Evolutionary conservation across 371 early-diverging fungal genomes (phyloP), one percentile per base, ranked within the genome.

Genomic region (Chytridium lagenaria): DNA sequence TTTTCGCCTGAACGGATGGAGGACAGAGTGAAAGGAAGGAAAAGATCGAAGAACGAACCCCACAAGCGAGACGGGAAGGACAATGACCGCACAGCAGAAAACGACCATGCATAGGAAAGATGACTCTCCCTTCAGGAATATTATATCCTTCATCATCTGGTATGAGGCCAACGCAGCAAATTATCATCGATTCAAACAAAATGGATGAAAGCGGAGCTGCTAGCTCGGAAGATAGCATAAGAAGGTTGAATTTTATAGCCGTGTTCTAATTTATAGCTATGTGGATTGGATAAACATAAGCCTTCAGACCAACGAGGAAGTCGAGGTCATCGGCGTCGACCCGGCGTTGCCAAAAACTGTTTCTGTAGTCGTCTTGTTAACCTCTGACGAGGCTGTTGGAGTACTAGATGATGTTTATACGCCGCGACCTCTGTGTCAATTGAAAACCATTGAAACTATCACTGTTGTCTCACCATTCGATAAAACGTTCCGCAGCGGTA

Each of bases 301-400:
- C 44, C 44, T 44, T 7, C 7, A 44, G 12, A 44, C 44, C 19
- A 12, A 12, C 19, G 44, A 44, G 12, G 44, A 44, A 19, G 19
- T 44, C 19, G 44, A 44, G 44, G 19, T 44, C 44, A 44, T 52
- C 7, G 55, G 55, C 7, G 26, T 52, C 26, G 55, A 52, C 23
- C 55, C 55, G 5, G 55, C 55, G 7, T 52, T 52, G 26, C 55
- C 55, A 26, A 52, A 52, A 23, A 26, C 55, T 52, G 26, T 52
- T n/a, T 52, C 55, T 5, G 23, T 52, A 52, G 55, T 23, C 12
- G n/a, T 52, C 55, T 26, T 52, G 5, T 26, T 52, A 5, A n/a
- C 55, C 55, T 23, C 7, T 22, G 12, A 12, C 26, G 55, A 52
- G 44, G n/a, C 55, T 5, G 26, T 5, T 26, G 55, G n/a, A 52